Base-by-base conservation (phyloP, 2,329 filamentous ascomycete genomes). In the Gaeumannomyces sp. region DNA sequence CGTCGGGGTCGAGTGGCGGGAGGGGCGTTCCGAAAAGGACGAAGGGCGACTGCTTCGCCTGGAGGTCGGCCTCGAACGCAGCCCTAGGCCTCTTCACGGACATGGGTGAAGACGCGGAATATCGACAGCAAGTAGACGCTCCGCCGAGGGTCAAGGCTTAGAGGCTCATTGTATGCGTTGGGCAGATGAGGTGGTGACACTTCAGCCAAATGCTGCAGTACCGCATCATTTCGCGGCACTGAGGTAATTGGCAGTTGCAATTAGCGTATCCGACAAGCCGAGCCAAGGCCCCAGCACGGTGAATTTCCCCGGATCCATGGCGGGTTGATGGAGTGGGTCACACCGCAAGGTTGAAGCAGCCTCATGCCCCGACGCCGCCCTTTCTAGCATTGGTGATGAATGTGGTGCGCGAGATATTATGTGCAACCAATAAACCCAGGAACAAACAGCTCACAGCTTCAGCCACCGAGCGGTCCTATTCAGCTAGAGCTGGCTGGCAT, bases 1-100 rank as follows among this genome's bases (percentile, higher is more conserved):
- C 82, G 27, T 92, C 85, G 61, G 89, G 83, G 72, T 96, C 92
- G 66, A 87, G 79, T 4, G 91, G 86, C 1, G 93, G 93, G 22
- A 99, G 83, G 11, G 93, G 89, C 3, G 92, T 97, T 73, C 95
- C 95, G 74, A 90, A 96, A 65, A 89, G 73, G 65, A 89, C 90
- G 76, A 87, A 96, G 0, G 91, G 89, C 19, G 91, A 88, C 73
- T 89, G 84, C 66, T 86, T 81, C 65, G 82, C 79, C 75, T 86
- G 82, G 61, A 87, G 78, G 72, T 94, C 89, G 71, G 88, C 85
- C 79, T 96, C 93, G 76, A 91, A 96, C 70, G 86, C 84, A 70
- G 86, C 85, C 72, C 89, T 89, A 71, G 89, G 89, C 77, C 93
- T 88, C 85, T 95, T 98, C 77, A 78, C 84, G 70, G 90, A 86